Evolutionary conservation across 2,329 filamentous ascomycete species (phyloP), one percentile per base, ranked within the genome.

Genomic region (Monilinia vaccinii-corymbosi): DNA sequence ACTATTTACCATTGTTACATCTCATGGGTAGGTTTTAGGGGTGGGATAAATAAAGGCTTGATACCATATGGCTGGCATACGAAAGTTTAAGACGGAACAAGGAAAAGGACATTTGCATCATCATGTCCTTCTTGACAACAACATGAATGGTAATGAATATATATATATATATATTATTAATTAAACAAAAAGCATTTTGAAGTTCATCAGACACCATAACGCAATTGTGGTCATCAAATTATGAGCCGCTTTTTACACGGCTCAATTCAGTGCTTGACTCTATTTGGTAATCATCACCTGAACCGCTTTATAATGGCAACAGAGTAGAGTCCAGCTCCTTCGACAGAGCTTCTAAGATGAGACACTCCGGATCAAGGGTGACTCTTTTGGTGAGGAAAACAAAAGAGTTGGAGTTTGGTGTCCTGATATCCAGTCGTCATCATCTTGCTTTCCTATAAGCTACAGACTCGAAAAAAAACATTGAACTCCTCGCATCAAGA

Each of bases 251-350:
- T 70, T 68, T 74, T 72, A 71, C 69, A 73, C 74, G 72, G 72
- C 70, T 69, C 71, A 82, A 84, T 60, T 96, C 89, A 89, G 92
- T 90, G 91, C 91, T 97, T 97, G 91, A 97, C 91, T 97, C 92
- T 96, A 92, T 92, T 79, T 87, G 81, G 79, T 86, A 84, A 84
- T 96, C 91, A 96, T 97, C 92, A 96, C 81, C 69, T 87, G 77
- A 82, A 81, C 63, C 58, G 61, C 56, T 65, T 68, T 66, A 8
- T 53, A 16, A 55, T 46, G 40, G 40, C 21, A 55, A 55, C 48
- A 45, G 18, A 77, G 25, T 28, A 45, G 18, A 82, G 79, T 81
- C 84, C 78, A 81, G 79, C 84, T 80, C 82, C 82, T 88, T 83
- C 76, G 84, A 88, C 79, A 82, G 81, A 83, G 82, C 83, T 78